phyloP scores from a whole-genome alignment of 2,329 filamentous ascomycete genomes.

The Microdochium trichocladiopsis region DNA sequence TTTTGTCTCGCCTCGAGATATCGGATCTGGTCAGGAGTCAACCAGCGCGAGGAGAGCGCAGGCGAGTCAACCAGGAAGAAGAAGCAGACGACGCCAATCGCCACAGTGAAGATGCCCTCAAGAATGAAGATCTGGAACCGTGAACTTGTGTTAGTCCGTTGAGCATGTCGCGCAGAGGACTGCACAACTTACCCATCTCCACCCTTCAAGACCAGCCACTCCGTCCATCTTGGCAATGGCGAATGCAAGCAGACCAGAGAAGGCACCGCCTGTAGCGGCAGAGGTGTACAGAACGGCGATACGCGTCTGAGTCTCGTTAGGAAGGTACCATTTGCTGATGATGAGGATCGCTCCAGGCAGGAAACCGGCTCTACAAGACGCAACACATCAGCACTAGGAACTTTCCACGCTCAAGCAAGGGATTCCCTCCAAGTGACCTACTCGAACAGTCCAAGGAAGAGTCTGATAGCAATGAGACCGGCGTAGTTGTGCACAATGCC shows the following conservation, averaged over 20 bases:
- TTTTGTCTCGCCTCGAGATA: conserved; percentile 29
- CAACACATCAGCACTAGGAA: conserved; percentile 3
- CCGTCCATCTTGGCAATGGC: conserved; percentile 39
- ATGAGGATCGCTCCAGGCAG: conserved; percentile 24
- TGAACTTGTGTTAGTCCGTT: not conserved
- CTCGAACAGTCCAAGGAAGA: conserved; percentile 31
- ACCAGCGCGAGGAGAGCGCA: conserved; percentile 29
- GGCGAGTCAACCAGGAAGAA: conserved; percentile 39
- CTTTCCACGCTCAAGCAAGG: not conserved
- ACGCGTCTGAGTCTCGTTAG: conserved; percentile 18
- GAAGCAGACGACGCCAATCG: conserved; percentile 29
- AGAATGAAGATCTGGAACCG: conserved; percentile 40
- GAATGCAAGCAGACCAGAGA: conserved; percentile 36
- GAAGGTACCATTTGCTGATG: conserved; percentile 23
- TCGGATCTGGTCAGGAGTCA: conserved; percentile 29
- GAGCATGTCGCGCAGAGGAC: not conserved
- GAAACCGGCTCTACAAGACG: conserved; percentile 19
- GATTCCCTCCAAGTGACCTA: conserved; percentile 8
- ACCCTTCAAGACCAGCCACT: conserved; percentile 30
- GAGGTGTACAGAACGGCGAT: conserved; percentile 28
- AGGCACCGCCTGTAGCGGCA: conserved; percentile 30
- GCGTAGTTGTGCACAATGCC: conserved; percentile 28
- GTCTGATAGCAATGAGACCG: conserved; percentile 29
- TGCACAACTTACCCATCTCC: conserved; percentile 32
- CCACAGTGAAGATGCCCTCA: conserved; percentile 36